A percentile compares a stretch with the other conserved stretches of the same genome.
Conservation (phyloP, 805 yeast genomes). For the Wickerhamomyces subpelliculosus region DNA sequence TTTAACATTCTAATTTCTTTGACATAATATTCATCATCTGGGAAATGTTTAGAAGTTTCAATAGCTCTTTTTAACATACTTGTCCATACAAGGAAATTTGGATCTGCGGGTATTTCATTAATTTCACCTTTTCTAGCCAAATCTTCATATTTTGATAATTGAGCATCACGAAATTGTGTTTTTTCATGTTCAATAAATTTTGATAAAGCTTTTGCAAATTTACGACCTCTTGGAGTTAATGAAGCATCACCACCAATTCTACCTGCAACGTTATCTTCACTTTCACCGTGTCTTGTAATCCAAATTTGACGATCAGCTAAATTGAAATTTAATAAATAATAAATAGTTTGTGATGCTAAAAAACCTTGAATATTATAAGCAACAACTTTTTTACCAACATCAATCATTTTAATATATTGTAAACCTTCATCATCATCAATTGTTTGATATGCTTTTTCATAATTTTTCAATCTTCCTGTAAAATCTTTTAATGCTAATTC, state of each 20-base stretch:
- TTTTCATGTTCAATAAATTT: constrained; percentile 69
- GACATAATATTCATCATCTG: constrained; percentile 65
- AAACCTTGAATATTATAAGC: constrained; percentile 86
- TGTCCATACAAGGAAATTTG: constrained; percentile 86
- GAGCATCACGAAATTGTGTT: constrained; percentile 56
- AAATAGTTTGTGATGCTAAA: constrained; percentile 87
- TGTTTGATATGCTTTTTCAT: constrained; percentile 86
- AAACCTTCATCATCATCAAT: constrained; percentile 70
- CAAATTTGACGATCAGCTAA: constrained; percentile 85
- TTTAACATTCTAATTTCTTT: constrained; percentile 91
- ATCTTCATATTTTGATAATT: constrained; percentile 44
- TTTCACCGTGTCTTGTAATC: constrained; percentile 94
- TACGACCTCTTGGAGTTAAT: constrained; percentile 71
- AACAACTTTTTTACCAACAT: constrained; percentile 91
- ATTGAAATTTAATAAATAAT: constrained; percentile 83
- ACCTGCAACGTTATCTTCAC: constrained; percentile 77
- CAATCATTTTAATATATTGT: constrained; percentile 91
- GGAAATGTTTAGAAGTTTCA: constrained; percentile 71
- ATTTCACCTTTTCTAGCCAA: constrained; percentile 26
- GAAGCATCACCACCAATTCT: constrained; percentile 88
- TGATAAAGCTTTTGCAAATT: constrained; percentile 66
- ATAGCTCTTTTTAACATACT: constrained; percentile 76
- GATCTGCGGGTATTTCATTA: constrained; percentile 46
- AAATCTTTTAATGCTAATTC: constrained; percentile 75
- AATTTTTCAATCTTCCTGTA: constrained; percentile 70